Conservation (phyloP, 2,329 filamentous ascomycete species). For the Cladosporium oxysporum region DNA sequence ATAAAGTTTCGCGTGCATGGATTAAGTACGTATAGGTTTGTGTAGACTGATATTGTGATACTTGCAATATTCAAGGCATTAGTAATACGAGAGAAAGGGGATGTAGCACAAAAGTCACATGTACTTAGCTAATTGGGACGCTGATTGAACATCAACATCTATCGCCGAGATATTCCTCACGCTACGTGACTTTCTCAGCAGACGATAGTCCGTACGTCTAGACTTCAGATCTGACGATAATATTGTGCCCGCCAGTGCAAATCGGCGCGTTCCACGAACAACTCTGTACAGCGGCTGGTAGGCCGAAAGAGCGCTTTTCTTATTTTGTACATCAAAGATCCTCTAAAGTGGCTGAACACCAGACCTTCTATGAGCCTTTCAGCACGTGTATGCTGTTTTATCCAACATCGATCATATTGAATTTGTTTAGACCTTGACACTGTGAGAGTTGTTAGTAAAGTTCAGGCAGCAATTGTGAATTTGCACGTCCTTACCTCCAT, state of each 20-base stretch:
- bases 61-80: not conserved
- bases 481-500: slow-evolving; percentile 64
- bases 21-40: not conserved
- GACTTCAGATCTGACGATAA: not conserved
- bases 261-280: not conserved
- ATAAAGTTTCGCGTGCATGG: not conserved
- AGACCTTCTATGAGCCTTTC: not conserved
- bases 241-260: not conserved
- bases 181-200: not conserved
- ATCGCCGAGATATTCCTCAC: not conserved
- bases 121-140: not conserved
- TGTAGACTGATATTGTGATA: not conserved
- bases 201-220: not conserved
- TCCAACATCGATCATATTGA: not conserved
- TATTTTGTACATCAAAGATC: not conserved
- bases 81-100: not conserved
- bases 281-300: not conserved
- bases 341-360: not conserved
- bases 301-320: slow-evolving; percentile 1
- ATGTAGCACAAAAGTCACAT: not conserved
- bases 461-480: not conserved
- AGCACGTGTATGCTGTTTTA: not conserved
- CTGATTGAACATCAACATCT: not conserved
- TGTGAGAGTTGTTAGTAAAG: slow-evolving; percentile 1
- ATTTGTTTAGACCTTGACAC: slow-evolving; percentile 8